Base-by-base conservation (phyloP, 2,329 filamentous ascomycete species). In the Talaromyces sp. region DNA sequence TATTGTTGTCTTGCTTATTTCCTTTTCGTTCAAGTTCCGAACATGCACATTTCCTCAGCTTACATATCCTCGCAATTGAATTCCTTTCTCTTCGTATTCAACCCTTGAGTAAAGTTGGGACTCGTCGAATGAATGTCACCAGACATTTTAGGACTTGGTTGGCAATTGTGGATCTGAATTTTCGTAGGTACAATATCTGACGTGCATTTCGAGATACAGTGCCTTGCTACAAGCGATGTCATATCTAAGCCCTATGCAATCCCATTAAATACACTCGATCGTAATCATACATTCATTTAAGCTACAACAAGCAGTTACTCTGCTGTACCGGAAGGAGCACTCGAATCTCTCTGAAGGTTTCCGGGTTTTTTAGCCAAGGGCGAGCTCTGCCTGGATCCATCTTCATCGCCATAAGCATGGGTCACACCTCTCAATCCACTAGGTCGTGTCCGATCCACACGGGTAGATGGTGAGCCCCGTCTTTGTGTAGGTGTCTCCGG, bases 331-430 rank as follows among this genome's bases (percentile, higher is more conserved):
- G 65, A 65, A 10, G 68, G 66, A 45, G 71, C 55, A 13, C 63
- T 65, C 51, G 69, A 66, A 57, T 72, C 68, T 30, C 57, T 67
- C 13, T 63, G 27, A 5, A 53, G 58, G 6, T 65, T 63, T 30
- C 57, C 61, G 6, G 66, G 64, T 42, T 69, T 65, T 37, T 52
- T 65, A 13, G 74, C 64, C 17, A 73, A 69, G 44, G 73, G 74
- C 3, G 74, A 72, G 16, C 63, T 64, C 32, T 64, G 67, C 14
- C 57, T 51, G 16, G 47, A 50, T 3, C 36, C 29, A 20, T 36
- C 33, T 3, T 58, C 56, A 24, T 65, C 56, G 1, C 51, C 43
- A 52, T 64, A 63, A 9, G 54, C 60, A 13, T 64, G 58, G 13
- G 60, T 61, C 54, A 61, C 56, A 24, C 59, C 61, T 27, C 65